These are phyloP conservation scores for Neurospora sp. DNA, from an alignment of 495 filamentous ascomycete species.

Conservation along the genomic window DNA sequence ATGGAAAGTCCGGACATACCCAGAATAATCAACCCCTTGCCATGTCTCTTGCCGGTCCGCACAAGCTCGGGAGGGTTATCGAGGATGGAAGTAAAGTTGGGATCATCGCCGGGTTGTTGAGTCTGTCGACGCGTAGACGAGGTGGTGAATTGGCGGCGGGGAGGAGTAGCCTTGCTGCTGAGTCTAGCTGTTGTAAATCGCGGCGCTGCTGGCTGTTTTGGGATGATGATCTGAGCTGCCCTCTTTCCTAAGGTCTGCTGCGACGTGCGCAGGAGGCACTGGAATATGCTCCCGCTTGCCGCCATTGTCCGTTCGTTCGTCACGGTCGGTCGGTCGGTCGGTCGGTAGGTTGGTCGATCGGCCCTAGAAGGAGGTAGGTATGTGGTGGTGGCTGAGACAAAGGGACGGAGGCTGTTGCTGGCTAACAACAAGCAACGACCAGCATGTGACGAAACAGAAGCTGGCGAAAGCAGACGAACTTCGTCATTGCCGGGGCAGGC, in stretches of 20 bases:
- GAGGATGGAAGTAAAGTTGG: constrained; percentile 67
- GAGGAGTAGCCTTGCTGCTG: not conserved
- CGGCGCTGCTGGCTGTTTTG: not conserved
- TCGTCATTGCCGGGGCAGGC: not conserved
- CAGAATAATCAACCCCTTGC: constrained; percentile 71
- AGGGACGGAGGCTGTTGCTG: not conserved
- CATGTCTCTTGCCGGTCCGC: constrained; percentile 60
- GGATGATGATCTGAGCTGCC: not conserved
- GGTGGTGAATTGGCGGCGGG: constrained; percentile 24
- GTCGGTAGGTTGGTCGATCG: not conserved
- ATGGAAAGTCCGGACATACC: constrained; percentile 32
- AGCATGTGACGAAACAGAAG: not conserved
- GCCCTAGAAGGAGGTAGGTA: not conserved
- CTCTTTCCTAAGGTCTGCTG: not conserved
- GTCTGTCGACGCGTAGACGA: constrained; percentile 6
- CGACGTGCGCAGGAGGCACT: not conserved
- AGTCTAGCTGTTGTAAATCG: not conserved
- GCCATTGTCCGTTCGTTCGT: not conserved
- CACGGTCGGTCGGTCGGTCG: not conserved
- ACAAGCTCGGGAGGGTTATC: constrained; percentile 77
- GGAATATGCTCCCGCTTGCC: not conserved
- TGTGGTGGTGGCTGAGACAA: not conserved
- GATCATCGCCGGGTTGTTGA: constrained; percentile 50
- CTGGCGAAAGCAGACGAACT: not conserved
- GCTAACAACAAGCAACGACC: not conserved